phyloP scores from a whole-genome alignment of 768 basidiomycete species.

The Rhodotorula toruloides region DNA sequence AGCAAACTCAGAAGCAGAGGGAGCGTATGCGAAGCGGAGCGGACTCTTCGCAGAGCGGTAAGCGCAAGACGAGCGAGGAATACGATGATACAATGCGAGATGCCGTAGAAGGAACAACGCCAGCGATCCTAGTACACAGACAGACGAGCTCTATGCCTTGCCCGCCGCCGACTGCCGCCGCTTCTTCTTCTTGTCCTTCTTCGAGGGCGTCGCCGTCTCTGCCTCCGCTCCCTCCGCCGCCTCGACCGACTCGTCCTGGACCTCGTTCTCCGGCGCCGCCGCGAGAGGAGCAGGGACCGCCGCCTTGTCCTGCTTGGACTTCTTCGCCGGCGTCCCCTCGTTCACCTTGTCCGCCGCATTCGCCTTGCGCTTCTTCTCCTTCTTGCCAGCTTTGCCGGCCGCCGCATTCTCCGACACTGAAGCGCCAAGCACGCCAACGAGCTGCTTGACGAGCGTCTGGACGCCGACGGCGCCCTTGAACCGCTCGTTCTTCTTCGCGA shows the following conservation, averaged over 20 bases:
- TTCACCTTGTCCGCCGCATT: not conserved
- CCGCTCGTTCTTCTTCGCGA: conserved; percentile 54
- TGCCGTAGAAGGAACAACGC: too few relatives aligned
- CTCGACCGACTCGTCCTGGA: conserved; percentile 29
- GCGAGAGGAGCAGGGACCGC: not conserved
- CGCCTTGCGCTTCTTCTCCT: conserved; percentile 37
- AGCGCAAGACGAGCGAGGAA: too few relatives aligned
- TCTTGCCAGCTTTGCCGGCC: conserved; percentile 12
- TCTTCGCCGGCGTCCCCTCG: conserved; percentile 5
- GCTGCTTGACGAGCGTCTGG: conserved; percentile 61
- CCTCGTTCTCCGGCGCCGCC: conserved; percentile 16
- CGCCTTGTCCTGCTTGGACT: conserved; percentile 32
- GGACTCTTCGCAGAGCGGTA: too few relatives aligned
- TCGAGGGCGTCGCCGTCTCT: conserved; percentile 16
- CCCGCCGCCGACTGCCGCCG: conserved; percentile 18
- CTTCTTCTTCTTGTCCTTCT: conserved; percentile 31
- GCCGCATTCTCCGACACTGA: conserved; percentile 38
- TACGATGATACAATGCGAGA: too few relatives aligned
- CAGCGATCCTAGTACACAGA: too few relatives aligned
- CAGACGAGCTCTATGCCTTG: too few relatives aligned
- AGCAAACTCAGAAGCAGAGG: too few relatives aligned
- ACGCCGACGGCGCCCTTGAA: conserved; percentile 63
- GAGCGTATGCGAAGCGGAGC: too few relatives aligned
- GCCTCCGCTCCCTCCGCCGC: conserved; percentile 5
- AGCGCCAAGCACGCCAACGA: conserved; percentile 48